Base-by-base conservation (phyloP, 2,329 filamentous ascomycete species). In the Fusarium pseudoanthophilum region DNA sequence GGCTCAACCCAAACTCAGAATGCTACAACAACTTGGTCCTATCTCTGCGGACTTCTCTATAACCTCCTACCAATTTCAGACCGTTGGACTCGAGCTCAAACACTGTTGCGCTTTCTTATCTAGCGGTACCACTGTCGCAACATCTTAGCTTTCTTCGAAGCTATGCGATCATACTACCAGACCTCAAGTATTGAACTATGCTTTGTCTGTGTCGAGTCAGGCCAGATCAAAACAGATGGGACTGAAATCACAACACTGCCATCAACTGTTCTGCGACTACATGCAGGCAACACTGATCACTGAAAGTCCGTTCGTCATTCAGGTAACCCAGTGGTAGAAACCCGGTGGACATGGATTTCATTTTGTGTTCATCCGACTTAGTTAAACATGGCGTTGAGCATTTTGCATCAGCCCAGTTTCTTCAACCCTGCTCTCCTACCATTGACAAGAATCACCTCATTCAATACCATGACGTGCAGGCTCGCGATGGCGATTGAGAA, bases 351-450 rank as follows among this genome's bases (percentile, higher is more conserved):
- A 26, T 30, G 21, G 21, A 42, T n/a, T 40, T 28, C 36, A 28
- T 40, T 40, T n/a, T n/a, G 21, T 32, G 8, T 32, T 39, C 21
- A 36, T 45, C 32, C 39, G 37, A 30, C 24, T 52, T 16, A 34
- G 9, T 24, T 34, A n/a, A 37, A 15, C 36, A 30, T 49, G 43
- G 36, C 45, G 40, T 60, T 39, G 45, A 56, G 49, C 42, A 24
- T 24, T 21, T 49, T 34, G 20, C 39, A 49, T 48, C 18, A 57
- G 63, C 52, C 53, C 61, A 76, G 60, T 57, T 60, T 69, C 67
- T 36, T 52, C 56, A 53, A 39, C 53, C 40, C 60, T 70, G 56
- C 53, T 53, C 28, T 28, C 37, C 21, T 43, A 55, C 39, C 30
- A 45, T 67, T 43, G 37, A 53, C 48, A 53, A 24, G 14, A 21